A percentile compares a stretch with the other conserved stretches of the same genome.
These are phyloP conservation scores for Coemansia furcata DNA, from an alignment of 192 early-diverging fungal species.

Conservation along the genomic window DNA sequence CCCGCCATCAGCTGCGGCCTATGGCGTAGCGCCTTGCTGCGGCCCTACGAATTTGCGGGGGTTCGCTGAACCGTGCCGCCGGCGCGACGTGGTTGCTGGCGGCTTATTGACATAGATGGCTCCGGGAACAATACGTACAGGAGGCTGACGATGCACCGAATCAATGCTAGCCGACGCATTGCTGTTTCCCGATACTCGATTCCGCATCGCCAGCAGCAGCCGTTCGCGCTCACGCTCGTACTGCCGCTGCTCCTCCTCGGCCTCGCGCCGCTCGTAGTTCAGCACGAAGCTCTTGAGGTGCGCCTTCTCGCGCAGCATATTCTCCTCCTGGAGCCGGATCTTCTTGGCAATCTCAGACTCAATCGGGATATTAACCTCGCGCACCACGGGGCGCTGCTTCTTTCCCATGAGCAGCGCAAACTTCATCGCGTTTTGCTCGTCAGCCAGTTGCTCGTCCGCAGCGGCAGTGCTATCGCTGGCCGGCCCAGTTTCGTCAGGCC, in stretches of 20 bases:
- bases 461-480: background rate
- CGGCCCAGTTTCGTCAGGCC: background rate
- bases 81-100: conserved; percentile 4
- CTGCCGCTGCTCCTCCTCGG: conserved; percentile 32
- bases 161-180: background rate
- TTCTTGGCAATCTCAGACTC: conserved; percentile 79
- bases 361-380: conserved; percentile 42
- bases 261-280: conserved; percentile 69
- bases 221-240: conserved; percentile 14
- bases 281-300: conserved; percentile 91
- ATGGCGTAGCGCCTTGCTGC: background rate
- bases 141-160: conserved; percentile 5
- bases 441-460: background rate
- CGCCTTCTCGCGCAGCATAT: conserved; percentile 81
- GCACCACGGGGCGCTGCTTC: conserved; percentile 36
- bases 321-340: conserved; percentile 81
- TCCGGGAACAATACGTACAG: conserved; percentile 15
- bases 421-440: conserved; percentile 22
- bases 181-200: background rate
- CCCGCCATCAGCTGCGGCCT: background rate
- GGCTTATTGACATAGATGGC: conserved; percentile 27
- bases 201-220: conserved; percentile 3
- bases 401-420: conserved; percentile 51
- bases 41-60: background rate
- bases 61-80: conserved; percentile 6